These are phyloP conservation scores for Mycena belliarum DNA, from an alignment of 768 basidiomycete species.

Conservation along the genomic window DNA sequence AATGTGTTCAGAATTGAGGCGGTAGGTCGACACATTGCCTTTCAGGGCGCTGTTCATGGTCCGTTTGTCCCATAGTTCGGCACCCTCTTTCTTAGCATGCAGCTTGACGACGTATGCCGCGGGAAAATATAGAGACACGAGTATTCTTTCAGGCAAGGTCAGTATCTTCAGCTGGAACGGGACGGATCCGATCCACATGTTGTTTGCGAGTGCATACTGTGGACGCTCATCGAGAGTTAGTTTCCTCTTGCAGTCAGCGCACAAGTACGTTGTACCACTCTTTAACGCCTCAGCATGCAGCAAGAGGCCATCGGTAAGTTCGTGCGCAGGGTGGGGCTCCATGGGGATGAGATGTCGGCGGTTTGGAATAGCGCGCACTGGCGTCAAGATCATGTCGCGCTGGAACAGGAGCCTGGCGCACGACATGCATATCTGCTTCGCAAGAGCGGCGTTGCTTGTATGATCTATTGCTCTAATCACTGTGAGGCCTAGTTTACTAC, in stretches of 20 bases:
- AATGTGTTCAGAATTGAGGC: constrained; percentile 23
- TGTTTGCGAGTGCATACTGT: constrained; percentile 33
- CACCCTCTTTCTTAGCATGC: constrained; percentile 30
- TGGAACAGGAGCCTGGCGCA: too few relatives aligned
- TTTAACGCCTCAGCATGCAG: background rate
- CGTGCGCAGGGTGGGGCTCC: background rate
- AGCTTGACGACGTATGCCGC: too few relatives aligned
- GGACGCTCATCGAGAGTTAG: constrained; percentile 16
- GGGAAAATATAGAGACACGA: constrained; percentile 30
- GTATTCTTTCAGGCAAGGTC: constrained; percentile 36
- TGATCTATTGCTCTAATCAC: too few relatives aligned
- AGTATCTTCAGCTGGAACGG: constrained; percentile 30
- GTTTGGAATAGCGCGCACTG: background rate
- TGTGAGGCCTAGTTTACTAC: too few relatives aligned
- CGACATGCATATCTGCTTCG: too few relatives aligned
- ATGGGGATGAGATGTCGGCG: background rate
- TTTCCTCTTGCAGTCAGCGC: constrained; percentile 5
- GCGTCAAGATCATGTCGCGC: too few relatives aligned
- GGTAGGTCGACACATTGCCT: constrained; percentile 37
- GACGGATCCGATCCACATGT: constrained; percentile 39
- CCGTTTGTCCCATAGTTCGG: constrained; percentile 13
- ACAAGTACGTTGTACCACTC: background rate
- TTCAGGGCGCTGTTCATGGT: constrained; percentile 25
- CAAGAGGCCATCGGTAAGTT: background rate
- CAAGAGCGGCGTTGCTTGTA: too few relatives aligned